A percentile compares a stretch with the other conserved stretches of the same genome.
Conservation (phyloP, 2,329 filamentous ascomycete genomes). For the Aspergillus intermedius region DNA sequence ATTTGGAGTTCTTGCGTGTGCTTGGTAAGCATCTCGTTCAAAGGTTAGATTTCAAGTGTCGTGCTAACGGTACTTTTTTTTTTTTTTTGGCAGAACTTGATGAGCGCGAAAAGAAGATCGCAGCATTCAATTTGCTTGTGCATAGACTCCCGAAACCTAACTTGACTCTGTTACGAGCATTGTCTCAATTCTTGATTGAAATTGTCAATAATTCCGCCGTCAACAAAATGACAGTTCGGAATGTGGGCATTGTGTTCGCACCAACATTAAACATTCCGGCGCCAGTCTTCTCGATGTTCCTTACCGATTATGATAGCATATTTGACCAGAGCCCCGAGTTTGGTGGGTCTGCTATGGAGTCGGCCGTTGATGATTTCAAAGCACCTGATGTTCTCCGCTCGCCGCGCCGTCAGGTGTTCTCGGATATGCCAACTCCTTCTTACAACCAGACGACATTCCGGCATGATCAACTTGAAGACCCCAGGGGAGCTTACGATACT, state of each 20-base stretch:
- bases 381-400: constrained; percentile 56
- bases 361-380: constrained; percentile 34
- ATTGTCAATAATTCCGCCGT: constrained; percentile 83
- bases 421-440: constrained; percentile 58
- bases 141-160: constrained; percentile 75
- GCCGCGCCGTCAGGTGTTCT: constrained; percentile 60
- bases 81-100: constrained; percentile 54
- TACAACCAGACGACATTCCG: constrained; percentile 53
- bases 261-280: constrained; percentile 94
- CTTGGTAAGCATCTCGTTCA: constrained; percentile 46
- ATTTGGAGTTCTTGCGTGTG: constrained; percentile 78
- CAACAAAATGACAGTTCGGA: constrained; percentile 98
- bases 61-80: constrained; percentile 4
- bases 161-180: constrained; percentile 69
- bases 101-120: constrained; percentile 68
- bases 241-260: constrained; percentile 96
- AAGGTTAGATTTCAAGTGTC: neutral
- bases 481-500: constrained; percentile 25
- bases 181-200: constrained; percentile 82
- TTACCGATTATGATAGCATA: constrained; percentile 82
- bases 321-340: constrained; percentile 63
- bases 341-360: constrained; percentile 31
- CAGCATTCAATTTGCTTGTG: constrained; percentile 68
- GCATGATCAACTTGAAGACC: constrained; percentile 21
- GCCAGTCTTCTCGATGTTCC: constrained; percentile 85